Conservation (phyloP, 2,329 filamentous ascomycete genomes). For the Colletotrichum gloeosporioides region DNA sequence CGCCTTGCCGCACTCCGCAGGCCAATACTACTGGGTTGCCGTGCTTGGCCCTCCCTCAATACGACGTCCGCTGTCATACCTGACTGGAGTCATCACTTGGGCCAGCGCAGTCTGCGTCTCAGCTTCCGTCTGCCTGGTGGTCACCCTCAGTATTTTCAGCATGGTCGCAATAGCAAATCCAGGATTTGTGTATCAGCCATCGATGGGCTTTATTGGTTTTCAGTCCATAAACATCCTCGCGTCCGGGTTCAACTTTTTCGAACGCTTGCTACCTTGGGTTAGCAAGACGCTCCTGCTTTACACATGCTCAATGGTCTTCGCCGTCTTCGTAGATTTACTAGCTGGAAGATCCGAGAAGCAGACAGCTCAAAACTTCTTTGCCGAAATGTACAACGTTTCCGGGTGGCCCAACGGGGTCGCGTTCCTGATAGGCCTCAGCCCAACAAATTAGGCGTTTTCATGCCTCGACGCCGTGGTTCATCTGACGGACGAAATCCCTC, state of each 20-base stretch:
- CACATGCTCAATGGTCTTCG: not conserved
- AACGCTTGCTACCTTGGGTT: not conserved
- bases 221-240: not conserved
- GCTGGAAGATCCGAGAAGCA: not conserved
- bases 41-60: not conserved
- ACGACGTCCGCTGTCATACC: not conserved
- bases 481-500: not conserved
- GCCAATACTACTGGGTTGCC: not conserved
- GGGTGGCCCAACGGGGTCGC: not conserved
- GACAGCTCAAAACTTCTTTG: not conserved
- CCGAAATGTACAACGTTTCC: not conserved
- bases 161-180: not conserved
- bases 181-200: not conserved
- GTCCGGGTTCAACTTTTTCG: not conserved
- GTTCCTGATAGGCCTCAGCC: not conserved
- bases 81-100: not conserved
- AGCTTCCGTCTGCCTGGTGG: not conserved
- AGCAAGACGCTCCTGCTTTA: not conserved
- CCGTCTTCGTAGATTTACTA: accelerated
- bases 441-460: not conserved
- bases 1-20: not conserved
- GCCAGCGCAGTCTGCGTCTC: not conserved
- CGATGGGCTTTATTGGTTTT: not conserved
- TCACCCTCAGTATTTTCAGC: not conserved
- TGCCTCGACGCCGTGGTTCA: not conserved